Conservation (phyloP, 352 stramenopile genomes). For the Peronosclerospora sorghi region DNA sequence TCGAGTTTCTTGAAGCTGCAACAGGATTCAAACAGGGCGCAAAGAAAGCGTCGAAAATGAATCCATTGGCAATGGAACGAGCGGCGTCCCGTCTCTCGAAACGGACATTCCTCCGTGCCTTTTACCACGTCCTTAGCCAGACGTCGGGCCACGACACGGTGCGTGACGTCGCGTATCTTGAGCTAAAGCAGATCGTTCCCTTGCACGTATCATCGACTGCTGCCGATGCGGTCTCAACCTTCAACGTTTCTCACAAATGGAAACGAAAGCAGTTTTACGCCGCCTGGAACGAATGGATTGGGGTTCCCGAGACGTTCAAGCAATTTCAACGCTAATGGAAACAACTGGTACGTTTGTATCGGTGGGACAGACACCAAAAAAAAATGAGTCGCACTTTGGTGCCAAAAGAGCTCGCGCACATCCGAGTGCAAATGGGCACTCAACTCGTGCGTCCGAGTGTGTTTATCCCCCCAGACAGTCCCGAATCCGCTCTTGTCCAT, state of each 20-base stretch:
- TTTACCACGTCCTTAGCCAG: slow-evolving; percentile 16
- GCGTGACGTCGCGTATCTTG: slow-evolving; percentile 19
- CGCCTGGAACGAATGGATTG: slow-evolving; percentile 26
- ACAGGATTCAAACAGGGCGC: slow-evolving; percentile 62
- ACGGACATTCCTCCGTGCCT: slow-evolving; percentile 42
- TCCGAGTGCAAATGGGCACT: too few species aligned
- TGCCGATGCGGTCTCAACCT: slow-evolving; percentile 12
- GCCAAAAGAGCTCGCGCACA: too few species aligned
- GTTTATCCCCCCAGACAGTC: too few species aligned
- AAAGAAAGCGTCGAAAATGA: slow-evolving; percentile 53
- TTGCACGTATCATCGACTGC: slow-evolving; percentile 10
- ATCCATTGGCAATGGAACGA: slow-evolving; percentile 25
- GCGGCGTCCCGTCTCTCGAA: slow-evolving; percentile 58
- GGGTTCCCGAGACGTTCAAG: slow-evolving; percentile 24
- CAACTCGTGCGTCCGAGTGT: too few species aligned
- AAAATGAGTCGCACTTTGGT: too few species aligned
- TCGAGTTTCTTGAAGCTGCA: slow-evolving; percentile 47
- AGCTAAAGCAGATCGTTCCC: slow-evolving; percentile 27
- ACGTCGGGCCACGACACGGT: background rate
- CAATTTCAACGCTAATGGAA: slow-evolving; percentile 28
- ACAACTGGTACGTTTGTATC: too few species aligned
- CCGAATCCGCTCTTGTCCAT: too few species aligned
- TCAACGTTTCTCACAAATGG: slow-evolving; percentile 4
- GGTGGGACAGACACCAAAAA: too few species aligned
- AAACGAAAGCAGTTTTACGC: slow-evolving; percentile 19